Percentiles rank a stretch among this genome's conserved stretches.
Evolutionary conservation across 495 filamentous ascomycete genomes (phyloP).

Genomic region (Parathielavia hyrcaniae): DNA sequence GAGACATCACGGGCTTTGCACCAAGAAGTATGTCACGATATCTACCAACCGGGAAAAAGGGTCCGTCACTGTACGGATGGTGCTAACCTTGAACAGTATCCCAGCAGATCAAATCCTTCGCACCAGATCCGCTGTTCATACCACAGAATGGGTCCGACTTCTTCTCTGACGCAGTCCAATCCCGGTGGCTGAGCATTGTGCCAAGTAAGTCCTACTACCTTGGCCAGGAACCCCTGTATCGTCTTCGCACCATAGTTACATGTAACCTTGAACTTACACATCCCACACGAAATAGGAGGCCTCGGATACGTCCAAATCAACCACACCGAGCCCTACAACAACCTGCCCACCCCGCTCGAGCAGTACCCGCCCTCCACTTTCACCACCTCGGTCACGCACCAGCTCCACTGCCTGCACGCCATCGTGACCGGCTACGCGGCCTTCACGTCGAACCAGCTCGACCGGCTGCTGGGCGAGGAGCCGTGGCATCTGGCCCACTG

Average conservation of each 20-base stretch:
- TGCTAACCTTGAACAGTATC: conserved; percentile 28
- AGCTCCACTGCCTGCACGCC: conserved; percentile 44
- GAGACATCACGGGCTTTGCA: conserved; percentile 38
- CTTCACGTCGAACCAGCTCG: conserved; percentile 28
- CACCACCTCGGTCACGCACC: conserved; percentile 46
- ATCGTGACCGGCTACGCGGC: conserved; percentile 38
- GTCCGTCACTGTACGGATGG: neutral
- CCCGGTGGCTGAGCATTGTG: conserved; percentile 40
- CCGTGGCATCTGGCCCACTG: conserved; percentile 44
- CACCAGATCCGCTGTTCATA: conserved; percentile 36
- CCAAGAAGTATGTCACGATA: conserved; percentile 31
- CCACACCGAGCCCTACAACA: conserved; percentile 32
- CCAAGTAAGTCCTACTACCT: conserved; percentile 30
- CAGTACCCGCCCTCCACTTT: conserved; percentile 37
- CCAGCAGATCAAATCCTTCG: conserved; percentile 41
- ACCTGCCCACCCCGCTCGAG: conserved; percentile 36
- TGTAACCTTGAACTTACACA: neutral
- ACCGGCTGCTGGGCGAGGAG: conserved; percentile 32
- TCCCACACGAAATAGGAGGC: conserved; percentile 16
- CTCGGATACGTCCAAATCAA: conserved; percentile 40
- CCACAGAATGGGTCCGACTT: conserved; percentile 43
- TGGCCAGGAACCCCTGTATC: neutral
- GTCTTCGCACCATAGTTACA: too few species aligned
- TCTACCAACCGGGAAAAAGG: neutral
- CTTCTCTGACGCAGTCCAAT: conserved; percentile 34